Percentiles rank a stretch among this genome's conserved stretches.
These are phyloP conservation scores for Psilocybe sp. DNA, from an alignment of 768 basidiomycete species.

Conservation along the genomic window DNA sequence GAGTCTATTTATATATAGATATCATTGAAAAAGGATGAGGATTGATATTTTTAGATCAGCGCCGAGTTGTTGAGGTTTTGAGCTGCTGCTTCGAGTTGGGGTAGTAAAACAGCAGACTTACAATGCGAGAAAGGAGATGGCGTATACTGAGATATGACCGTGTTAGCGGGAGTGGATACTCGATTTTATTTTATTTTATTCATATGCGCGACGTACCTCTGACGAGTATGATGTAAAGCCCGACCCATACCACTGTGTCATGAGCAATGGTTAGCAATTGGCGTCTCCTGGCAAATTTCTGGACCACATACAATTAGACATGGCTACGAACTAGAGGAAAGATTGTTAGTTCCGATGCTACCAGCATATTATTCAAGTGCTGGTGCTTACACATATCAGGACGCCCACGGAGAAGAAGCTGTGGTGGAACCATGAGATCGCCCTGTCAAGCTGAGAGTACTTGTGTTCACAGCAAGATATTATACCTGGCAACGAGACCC, in stretches of 20 bases:
- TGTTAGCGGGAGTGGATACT: not conserved
- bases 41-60: not conserved
- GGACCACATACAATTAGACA: slow-evolving; percentile 7
- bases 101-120: not conserved
- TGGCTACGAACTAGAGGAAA: slow-evolving; percentile 8
- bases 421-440: too few relatives aligned
- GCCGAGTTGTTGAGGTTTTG: too few relatives aligned
- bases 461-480: not conserved
- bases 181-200: too few relatives aligned
- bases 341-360: not conserved
- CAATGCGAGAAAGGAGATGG: slow-evolving; percentile 12
- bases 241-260: slow-evolving; percentile 16
- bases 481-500: slow-evolving; percentile 11
- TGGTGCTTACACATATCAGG: slow-evolving; percentile 7
- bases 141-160: slow-evolving; percentile 4
- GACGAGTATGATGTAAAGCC: slow-evolving; percentile 10
- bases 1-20: slow-evolving; percentile 4
- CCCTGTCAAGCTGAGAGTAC: not conserved
- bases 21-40: too few relatives aligned
- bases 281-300: too few relatives aligned
- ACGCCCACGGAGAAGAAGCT: slow-evolving; percentile 10
- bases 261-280: not conserved
- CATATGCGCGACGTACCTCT: slow-evolving; percentile 7
- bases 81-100: too few relatives aligned
- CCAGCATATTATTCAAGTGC: too few relatives aligned